Conservation (phyloP, 192 early-diverging fungal species). For the Coemansia sp. region DNA sequence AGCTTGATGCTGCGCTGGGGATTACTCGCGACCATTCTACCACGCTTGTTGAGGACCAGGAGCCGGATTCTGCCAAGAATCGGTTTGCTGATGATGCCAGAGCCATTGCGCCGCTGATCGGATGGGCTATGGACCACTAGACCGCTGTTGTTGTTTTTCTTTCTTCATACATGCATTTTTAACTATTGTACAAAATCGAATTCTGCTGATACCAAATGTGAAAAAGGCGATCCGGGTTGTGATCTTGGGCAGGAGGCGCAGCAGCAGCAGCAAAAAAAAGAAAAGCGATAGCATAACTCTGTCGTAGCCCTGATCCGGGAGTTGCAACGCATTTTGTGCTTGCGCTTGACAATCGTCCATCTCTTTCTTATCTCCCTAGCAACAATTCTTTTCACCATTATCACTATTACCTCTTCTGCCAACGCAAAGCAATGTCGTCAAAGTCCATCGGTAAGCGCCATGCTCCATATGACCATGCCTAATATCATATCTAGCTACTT, state of each 20-base stretch:
- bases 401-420: background rate
- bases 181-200: background rate
- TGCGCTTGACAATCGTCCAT: no score
- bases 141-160: background rate
- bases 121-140: constrained; percentile 44
- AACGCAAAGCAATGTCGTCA: constrained; percentile 18
- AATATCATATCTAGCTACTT: background rate
- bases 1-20: background rate
- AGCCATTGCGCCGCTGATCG: constrained; percentile 46
- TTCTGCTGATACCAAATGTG: no score
- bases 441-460: constrained; percentile 39
- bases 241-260: no score
- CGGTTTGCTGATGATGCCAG: background rate
- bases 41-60: constrained; percentile 21
- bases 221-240: no score
- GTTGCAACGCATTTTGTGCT: no score
- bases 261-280: no score
- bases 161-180: background rate
- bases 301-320: no score
- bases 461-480: background rate
- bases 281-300: no score
- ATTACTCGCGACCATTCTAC: constrained; percentile 22
- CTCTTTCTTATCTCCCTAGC: constrained; percentile 1
- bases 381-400: background rate
- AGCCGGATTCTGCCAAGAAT: background rate